Conservation (phyloP, 2,329 filamentous ascomycete genomes). For the Pseudovirgaria hyperparasitica region DNA sequence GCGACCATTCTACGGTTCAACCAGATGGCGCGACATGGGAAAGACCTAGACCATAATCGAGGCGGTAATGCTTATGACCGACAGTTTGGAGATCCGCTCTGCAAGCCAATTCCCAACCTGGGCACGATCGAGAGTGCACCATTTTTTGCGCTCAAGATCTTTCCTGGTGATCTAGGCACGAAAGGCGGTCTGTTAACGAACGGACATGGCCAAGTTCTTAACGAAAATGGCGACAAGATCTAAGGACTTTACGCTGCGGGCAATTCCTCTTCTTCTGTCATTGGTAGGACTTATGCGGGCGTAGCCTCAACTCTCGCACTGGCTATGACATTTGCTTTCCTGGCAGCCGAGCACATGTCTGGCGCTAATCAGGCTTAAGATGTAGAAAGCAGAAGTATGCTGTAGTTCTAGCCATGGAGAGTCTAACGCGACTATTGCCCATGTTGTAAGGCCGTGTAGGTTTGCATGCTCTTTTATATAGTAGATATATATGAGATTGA, state of each 20-base stretch:
- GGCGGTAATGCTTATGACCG: slow-evolving; percentile 18
- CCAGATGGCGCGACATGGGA: slow-evolving; percentile 13
- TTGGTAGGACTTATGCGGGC: slow-evolving; percentile 22
- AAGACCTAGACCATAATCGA: slow-evolving; percentile 22
- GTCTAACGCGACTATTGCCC: too few species aligned
- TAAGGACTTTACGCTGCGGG: slow-evolving; percentile 23
- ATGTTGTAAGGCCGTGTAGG: too few species aligned
- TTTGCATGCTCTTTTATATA: too few species aligned
- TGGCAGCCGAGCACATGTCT: slow-evolving; percentile 6
- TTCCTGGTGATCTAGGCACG: slow-evolving; percentile 26
- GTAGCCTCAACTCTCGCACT: slow-evolving; percentile 25
- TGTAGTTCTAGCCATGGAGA: too few species aligned
- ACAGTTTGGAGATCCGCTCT: slow-evolving; percentile 19
- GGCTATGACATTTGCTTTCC: slow-evolving; percentile 23
- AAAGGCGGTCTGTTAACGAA: slow-evolving; percentile 26
- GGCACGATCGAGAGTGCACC: slow-evolving; percentile 14
- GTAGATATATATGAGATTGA: too few species aligned
- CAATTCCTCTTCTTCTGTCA: slow-evolving; percentile 20
- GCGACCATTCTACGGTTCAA: slow-evolving; percentile 18
- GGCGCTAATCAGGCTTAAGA: too few species aligned
- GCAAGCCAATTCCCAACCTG: slow-evolving; percentile 18
- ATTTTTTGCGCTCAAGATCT: slow-evolving; percentile 23
- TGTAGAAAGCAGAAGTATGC: too few species aligned
- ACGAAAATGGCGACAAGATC: slow-evolving; percentile 10
- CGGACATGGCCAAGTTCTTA: slow-evolving; percentile 16